Evolutionary conservation across 495 filamentous ascomycete genomes (phyloP), one percentile per base, ranked within the genome.

Genomic region (Penicillium turbatum): DNA sequence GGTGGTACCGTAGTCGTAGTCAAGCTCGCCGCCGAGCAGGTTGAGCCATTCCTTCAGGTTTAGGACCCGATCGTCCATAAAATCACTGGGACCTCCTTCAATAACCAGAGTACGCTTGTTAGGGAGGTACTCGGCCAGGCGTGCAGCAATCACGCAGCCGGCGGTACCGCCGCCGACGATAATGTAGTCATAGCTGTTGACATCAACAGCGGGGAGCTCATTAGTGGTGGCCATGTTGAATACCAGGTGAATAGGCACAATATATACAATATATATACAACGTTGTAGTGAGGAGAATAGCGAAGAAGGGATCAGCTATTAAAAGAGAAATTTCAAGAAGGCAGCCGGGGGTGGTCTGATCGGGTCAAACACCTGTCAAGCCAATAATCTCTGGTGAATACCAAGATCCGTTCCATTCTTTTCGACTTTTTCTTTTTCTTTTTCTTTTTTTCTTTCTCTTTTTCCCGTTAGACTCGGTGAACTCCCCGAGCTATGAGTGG

Each of bases 151-250:
- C 36, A 92, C 88, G 68, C 90, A 88, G 50, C 90, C 90, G 6
- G 90, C 90, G 29, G 90, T 95, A 61, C 90, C 90, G 44, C 89
- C 90, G 54, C 88, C 90, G 12, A 95, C 82, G 61, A 95, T 86
- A 53, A 96, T 76, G 66, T 90, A 93, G 74, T 95, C 90, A 72
- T 84, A 95, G 76, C 74, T 78, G 72, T 84, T 77, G 45, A 79
- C 77, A 55, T 83, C 82, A 47, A 78, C 57, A 42, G 79, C 66
- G 43, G 83, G 74, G 44, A 87, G 72, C 4, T 82, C 71, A 51
- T 78, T 82, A 38, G 84, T 87, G 61, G 85, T 87, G 37, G 68
- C 71, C 72, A 79, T 85, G 56, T 53, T 70, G 70, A 53, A 59
- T 38, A 32, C 16, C 17, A 9, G 15, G 17, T 15, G 43, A 21